Evolutionary conservation across 805 yeast genomes (phyloP).

Genomic region (Candida jianshihensis): DNA sequence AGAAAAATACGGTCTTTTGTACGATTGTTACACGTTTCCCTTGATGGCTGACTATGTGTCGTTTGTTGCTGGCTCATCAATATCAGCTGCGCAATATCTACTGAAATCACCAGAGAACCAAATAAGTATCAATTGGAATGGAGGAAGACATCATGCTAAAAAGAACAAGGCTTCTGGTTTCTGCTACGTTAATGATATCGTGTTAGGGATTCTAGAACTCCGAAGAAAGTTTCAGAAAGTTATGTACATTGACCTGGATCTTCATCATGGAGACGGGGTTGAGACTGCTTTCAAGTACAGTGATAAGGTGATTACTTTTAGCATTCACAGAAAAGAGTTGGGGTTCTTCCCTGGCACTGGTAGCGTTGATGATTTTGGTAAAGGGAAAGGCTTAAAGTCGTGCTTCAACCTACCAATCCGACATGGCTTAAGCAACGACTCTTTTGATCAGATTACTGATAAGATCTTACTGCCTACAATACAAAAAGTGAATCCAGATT

Average conservation of each 20-base stretch:
- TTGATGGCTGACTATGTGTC: conserved; percentile 42
- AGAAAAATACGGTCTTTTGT: conserved; percentile 39
- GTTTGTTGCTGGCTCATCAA: conserved; percentile 49
- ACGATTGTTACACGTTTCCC: conserved; percentile 63
- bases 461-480: conserved; percentile 39
- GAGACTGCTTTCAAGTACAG: conserved; percentile 55
- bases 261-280: conserved; percentile 82
- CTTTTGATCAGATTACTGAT: conserved; percentile 30
- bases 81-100: conserved; percentile 39
- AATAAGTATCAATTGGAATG: conserved; percentile 64
- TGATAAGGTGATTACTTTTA: conserved; percentile 49
- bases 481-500: conserved; percentile 36
- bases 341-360: conserved; percentile 80
- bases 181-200: conserved; percentile 68
- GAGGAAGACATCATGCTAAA: conserved; percentile 70
- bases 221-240: conserved; percentile 40
- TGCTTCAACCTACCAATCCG: conserved; percentile 48
- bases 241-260: conserved; percentile 62
- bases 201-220: conserved; percentile 45
- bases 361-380: conserved; percentile 27
- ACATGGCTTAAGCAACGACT: conserved; percentile 47
- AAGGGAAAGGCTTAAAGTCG: conserved; percentile 27
- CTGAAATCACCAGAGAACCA: conserved; percentile 4
- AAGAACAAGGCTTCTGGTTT: conserved; percentile 56
- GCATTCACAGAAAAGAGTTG: conserved; percentile 54